phyloP scores from a whole-genome alignment of 345 rosid genomes.

The Citrus maxima region DNA sequence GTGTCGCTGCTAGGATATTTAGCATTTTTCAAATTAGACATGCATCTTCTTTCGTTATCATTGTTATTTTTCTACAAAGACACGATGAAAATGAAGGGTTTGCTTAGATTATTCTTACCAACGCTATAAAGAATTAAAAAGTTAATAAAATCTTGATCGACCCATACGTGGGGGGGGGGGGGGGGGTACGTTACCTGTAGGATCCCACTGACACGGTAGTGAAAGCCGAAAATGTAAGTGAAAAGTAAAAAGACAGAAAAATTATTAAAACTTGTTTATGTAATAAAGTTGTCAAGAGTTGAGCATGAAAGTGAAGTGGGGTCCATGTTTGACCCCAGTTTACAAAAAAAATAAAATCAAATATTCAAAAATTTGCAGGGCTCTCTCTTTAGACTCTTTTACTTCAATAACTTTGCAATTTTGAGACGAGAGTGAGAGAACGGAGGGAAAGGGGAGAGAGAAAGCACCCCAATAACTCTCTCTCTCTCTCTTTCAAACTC shows the following conservation, averaged over 20 bases:
- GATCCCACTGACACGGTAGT: background rate
- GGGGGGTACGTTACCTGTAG: too few relatives aligned
- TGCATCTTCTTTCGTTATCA: too few relatives aligned
- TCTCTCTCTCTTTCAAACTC: background rate
- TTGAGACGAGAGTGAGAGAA: background rate
- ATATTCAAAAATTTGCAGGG: background rate
- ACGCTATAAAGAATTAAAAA: too few relatives aligned
- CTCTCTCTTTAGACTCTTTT: background rate
- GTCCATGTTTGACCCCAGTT: slow-evolving; percentile 7
- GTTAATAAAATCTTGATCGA: too few relatives aligned
- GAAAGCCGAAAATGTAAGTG: too few relatives aligned
- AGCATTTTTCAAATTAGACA: too few relatives aligned
- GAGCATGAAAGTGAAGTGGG: slow-evolving; percentile 1
- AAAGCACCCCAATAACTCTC: background rate
- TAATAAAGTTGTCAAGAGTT: background rate
- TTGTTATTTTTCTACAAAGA: too few relatives aligned
- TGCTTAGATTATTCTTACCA: too few relatives aligned
- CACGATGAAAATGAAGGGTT: too few relatives aligned
- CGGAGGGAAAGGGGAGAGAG: background rate
- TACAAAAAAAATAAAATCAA: too few relatives aligned
- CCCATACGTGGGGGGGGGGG: too few relatives aligned
- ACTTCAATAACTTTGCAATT: background rate
- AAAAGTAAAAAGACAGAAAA: background rate
- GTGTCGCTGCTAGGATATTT: too few relatives aligned
- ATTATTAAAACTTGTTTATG: background rate